Base-by-base conservation (phyloP, 306 rosid species). In the Begonia peltatifolia region DNA sequence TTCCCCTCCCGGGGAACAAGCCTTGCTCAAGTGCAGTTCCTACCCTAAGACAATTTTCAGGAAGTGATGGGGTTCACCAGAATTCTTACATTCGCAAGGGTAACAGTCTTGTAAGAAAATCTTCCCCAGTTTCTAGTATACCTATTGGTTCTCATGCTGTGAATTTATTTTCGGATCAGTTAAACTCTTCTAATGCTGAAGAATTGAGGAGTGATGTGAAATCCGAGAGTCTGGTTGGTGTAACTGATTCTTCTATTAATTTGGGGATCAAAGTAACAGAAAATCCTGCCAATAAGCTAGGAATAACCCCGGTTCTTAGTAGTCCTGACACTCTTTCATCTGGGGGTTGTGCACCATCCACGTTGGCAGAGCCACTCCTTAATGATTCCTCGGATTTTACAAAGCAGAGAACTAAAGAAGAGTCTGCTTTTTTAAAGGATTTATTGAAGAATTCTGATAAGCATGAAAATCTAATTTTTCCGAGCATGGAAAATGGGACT, bases 21-120 rank as follows among this genome's bases (percentile, higher is more conserved):
- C 58, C 60, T 62, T 71, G 23, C 14, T 50, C 64, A 23, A 76
- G 71, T 53, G 41, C 49, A 46, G 23, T 67, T 68, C 76, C 82
- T 73, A 65, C 71, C 50, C 75, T 57, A 71, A 70, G 72, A 68
- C 68, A 78, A 63, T 66, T 68, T 56, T 62, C 71, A 13, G 78
- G 68, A 46, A 64, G 57, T 47, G 72, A 75, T 63, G 78, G 67
- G 53, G 80, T 67, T 54, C 87, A 71, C 49, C 73, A 67, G 73
- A 75, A 74, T 74, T 83, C 88, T 44, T 90, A 86, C 73, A 75
- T 86, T 55, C 99, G 95, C 59, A 90, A 86, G 66, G 99, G 99
- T 52, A 85, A 90, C 68, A 86, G 88, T 78, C 87, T 86, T 17
- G 87, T 81, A 25, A 78, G 95, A 73, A 83, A 74, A 52, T 73